Evolutionary conservation across 2,329 filamentous ascomycete species (phyloP).

Genomic region (Cadophora malorum): DNA sequence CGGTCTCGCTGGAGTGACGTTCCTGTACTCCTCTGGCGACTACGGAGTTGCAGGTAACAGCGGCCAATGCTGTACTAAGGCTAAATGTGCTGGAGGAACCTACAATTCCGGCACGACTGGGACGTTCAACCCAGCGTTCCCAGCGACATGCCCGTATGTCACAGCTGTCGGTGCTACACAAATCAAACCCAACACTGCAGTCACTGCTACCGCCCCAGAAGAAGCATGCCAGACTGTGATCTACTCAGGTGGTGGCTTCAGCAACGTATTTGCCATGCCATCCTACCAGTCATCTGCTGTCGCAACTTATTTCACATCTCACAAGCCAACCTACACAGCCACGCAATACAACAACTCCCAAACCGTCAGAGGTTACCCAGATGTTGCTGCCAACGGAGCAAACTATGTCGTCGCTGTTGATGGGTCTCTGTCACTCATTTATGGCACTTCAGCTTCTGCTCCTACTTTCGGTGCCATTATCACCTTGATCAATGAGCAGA

Average conservation of each 20-base stretch:
- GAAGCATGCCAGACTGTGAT: conserved; percentile 54
- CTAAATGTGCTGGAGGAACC: too few relatives aligned
- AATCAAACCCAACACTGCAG: too few relatives aligned
- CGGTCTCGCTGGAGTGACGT: conserved; percentile 23
- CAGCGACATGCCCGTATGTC: conserved; percentile 70
- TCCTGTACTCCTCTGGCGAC: conserved; percentile 31
- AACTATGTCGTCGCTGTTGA: conserved; percentile 52
- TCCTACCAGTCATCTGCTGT: conserved; percentile 51
- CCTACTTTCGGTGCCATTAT: conserved; percentile 50
- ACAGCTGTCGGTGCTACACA: conserved; percentile 47
- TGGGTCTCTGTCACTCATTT: conserved; percentile 51
- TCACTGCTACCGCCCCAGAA: too few relatives aligned
- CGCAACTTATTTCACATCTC: conserved; percentile 34
- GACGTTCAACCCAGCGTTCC: conserved; percentile 59
- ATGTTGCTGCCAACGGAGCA: conserved; percentile 48
- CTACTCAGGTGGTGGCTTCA: conserved; percentile 79
- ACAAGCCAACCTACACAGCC: conserved; percentile 42
- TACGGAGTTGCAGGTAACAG: conserved; percentile 45
- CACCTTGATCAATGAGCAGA: conserved; percentile 51
- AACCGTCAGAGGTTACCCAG: conserved; percentile 46
- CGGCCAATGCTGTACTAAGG: conserved; percentile 9
- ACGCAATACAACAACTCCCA: conserved; percentile 54
- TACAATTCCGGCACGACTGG: conserved; percentile 29
- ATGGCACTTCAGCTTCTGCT: conserved; percentile 55
- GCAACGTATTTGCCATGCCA: conserved; percentile 55